Conservation (phyloP, 176 grass and related monocot genomes). For the Oryza meridionalis region DNA sequence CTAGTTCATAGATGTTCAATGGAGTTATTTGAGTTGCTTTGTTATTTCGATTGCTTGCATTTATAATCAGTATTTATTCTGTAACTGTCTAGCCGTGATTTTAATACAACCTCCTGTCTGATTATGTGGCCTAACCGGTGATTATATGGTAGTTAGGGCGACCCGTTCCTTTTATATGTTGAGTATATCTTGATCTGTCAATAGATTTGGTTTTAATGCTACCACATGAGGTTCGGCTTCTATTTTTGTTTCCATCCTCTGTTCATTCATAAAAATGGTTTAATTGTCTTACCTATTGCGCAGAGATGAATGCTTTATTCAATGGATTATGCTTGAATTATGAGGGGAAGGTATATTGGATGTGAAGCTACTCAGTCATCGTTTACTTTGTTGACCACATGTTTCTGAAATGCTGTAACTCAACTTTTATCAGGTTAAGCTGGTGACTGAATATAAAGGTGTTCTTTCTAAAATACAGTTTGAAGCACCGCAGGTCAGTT, state of each 20-base stretch:
- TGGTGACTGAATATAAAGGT: conserved; percentile 62
- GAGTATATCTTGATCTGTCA: background rate
- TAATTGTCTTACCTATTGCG: conserved; percentile 32
- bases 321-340: conserved; percentile 70
- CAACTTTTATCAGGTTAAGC: conserved; percentile 59
- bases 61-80: background rate
- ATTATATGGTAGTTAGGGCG: background rate
- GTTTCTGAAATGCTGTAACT: conserved; percentile 37
- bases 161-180: background rate
- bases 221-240: background rate
- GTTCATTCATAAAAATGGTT: conserved; percentile 33
- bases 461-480: conserved; percentile 89
- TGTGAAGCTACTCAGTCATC: background rate
- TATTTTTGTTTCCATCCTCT: conserved; percentile 22
- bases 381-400: conserved; percentile 16
- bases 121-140: background rate
- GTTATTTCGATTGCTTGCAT: conserved; percentile 28
- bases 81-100: background rate
- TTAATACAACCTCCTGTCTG: background rate
- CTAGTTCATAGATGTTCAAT: background rate
- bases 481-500: conserved; percentile 65
- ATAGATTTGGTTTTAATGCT: conserved; percentile 6
- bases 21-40: conserved; percentile 1
- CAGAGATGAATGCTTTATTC: conserved; percentile 95
- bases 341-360: conserved; percentile 75